Evolutionary conservation across 192 early-diverging fungal species (phyloP).

Genomic region (Backusella liffmaniae): DNA sequence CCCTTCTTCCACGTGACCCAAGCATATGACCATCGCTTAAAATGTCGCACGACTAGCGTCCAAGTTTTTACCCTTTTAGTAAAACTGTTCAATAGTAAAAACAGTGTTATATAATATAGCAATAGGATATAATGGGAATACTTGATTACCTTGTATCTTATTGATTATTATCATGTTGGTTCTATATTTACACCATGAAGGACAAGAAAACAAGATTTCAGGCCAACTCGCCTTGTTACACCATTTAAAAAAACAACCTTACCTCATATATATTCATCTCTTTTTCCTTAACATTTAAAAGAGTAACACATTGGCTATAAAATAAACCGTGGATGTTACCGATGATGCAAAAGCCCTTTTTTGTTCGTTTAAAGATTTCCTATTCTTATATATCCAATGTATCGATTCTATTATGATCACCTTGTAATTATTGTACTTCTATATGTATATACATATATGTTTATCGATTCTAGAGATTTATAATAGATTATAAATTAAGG

Average conservation of each 20-base stretch:
- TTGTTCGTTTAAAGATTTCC: background rate
- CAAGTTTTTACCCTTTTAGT: background rate
- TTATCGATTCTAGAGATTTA: background rate
- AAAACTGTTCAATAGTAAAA: background rate
- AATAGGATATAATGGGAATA: background rate
- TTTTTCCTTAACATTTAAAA: background rate
- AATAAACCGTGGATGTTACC: background rate
- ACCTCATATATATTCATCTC: background rate
- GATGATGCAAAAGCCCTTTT: background rate
- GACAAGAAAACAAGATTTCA: background rate
- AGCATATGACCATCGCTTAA: background rate
- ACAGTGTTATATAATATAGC: background rate
- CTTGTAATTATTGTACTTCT: background rate
- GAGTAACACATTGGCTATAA: background rate
- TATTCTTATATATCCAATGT: background rate
- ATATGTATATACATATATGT: background rate
- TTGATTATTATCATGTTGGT: background rate
- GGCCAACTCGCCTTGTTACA: background rate
- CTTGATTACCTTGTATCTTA: background rate
- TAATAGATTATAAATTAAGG: background rate
- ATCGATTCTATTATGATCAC: background rate
- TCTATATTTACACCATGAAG: background rate
- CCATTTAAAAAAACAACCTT: background rate
- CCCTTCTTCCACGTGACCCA: background rate
- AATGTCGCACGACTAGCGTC: background rate